Evolutionary conservation across 1,139 yeast species (phyloP), one percentile per base, ranked within the genome.

Genomic region (Zygosaccharomyces sapae): DNA sequence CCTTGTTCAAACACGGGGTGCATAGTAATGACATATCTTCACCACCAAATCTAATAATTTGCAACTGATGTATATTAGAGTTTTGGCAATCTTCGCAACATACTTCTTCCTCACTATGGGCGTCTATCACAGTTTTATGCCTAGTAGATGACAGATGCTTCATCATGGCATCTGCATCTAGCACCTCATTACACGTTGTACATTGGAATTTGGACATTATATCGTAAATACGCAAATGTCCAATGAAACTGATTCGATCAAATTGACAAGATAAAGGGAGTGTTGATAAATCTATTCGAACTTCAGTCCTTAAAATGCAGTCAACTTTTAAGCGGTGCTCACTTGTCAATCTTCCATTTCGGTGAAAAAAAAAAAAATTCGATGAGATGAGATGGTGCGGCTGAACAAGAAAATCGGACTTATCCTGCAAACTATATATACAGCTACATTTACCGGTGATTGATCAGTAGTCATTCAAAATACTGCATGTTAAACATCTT

Each of bases 71-170:
- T 41, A 81, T 71, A 58, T 79, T 80, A 41, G 70, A 58, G 56
- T 78, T 79, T 18, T 70, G 71, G 63, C 86, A 80, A 39, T 74
- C 77, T 58, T 79, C 83, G 62, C 86, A 81, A 52, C 70, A 72
- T 8, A 81, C 59, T 8, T 65, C 61, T 55, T 78, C 81, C 25
- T 67, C 71, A 3, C 66, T 53, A 0, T 57, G 48, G 5, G 61
- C 62, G 50, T 68, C 68, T 5, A 46, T 38, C 7, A 78, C 74
- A 0, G 73, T 62, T 55, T 77, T 79, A 66, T 81, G 86, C 50
- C 84, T 71, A 0, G 83, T 74, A 1, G 73, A 45, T 1, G 79
- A 69, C 29, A 79, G 67, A 63, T 81, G 86, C 51, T 66, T 69
- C 52, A 67, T 61, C 70, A 68, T 67, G 10, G 59, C 61, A 37